Evolutionary conservation across 2,329 filamentous ascomycete species (phyloP).

Genomic region (Nemania abortiva): DNA sequence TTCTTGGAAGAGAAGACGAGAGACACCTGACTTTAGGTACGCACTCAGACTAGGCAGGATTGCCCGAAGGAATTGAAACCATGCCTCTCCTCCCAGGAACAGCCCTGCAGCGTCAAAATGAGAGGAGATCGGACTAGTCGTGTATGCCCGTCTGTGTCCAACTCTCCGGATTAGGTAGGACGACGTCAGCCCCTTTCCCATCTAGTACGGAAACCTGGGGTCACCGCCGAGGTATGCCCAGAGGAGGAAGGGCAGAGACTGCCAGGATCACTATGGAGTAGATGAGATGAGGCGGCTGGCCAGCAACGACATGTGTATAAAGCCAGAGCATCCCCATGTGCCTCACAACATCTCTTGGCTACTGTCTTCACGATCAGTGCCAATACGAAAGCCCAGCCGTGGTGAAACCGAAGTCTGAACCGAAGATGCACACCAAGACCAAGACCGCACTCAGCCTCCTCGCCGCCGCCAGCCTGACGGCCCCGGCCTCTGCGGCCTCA

Average conservation of each 20-base stretch:
- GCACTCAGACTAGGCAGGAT: not conserved
- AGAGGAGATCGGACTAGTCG: not conserved
- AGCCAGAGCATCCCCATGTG: not conserved
- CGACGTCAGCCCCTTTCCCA: slow-evolving; percentile 12
- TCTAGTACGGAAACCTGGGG: not conserved
- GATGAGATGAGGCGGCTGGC: slow-evolving; percentile 6
- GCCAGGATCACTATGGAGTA: slow-evolving; percentile 6
- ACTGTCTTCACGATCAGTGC: not conserved
- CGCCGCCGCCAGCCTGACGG: slow-evolving; percentile 30
- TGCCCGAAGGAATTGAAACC: not conserved
- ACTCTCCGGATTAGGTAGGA: not conserved
- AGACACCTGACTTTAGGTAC: not conserved
- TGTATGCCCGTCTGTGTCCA: not conserved
- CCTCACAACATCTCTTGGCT: not conserved
- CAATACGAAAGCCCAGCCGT: not conserved
- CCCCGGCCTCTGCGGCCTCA: slow-evolving; percentile 36
- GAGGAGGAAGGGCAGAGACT: not conserved
- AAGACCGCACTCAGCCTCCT: slow-evolving; percentile 33
- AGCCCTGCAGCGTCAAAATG: not conserved
- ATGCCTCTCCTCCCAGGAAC: slow-evolving; percentile 1
- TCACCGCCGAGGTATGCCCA: not conserved
- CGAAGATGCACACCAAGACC: slow-evolving; percentile 33
- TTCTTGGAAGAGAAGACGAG: not conserved
- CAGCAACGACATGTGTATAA: slow-evolving; percentile 23
- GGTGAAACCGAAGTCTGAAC: not conserved